Evolutionary conservation across 257 asterid species (phyloP).

Genomic region (Nicotiana tabacum): DNA sequence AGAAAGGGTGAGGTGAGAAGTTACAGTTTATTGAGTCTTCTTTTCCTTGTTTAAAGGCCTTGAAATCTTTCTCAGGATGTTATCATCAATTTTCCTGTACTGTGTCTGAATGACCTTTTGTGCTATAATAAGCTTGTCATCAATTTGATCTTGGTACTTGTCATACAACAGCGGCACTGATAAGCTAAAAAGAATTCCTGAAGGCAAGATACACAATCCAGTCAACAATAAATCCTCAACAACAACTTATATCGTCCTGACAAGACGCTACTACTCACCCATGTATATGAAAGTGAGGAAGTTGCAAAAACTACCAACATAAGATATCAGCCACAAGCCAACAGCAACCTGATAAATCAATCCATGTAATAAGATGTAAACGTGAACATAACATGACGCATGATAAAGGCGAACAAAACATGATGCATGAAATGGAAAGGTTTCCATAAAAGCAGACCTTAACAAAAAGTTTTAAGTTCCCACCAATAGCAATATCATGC

Average conservation of each 20-base stretch:
- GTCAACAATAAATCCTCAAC: background rate
- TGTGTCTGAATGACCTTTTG: constrained; percentile 41
- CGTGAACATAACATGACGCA: constrained; percentile 8
- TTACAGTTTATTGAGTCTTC: constrained; percentile 58
- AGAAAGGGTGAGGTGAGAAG: constrained; percentile 20
- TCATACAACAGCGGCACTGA: constrained; percentile 70
- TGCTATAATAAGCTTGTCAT: constrained; percentile 53
- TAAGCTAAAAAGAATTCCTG: constrained; percentile 72
- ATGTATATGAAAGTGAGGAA: constrained; percentile 64
- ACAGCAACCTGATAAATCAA: constrained; percentile 57
- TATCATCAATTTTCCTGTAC: constrained; percentile 43
- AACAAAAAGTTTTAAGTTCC: constrained; percentile 51
- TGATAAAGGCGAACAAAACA: constrained; percentile 15
- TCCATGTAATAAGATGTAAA: constrained; percentile 5
- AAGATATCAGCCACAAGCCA: constrained; percentile 59
- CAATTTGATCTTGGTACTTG: constrained; percentile 71
- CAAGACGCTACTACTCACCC: constrained; percentile 37
- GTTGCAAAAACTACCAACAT: constrained; percentile 70
- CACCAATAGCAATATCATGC: constrained; percentile 61
- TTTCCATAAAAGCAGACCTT: constrained; percentile 43
- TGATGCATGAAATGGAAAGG: background rate
- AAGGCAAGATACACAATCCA: constrained; percentile 7
- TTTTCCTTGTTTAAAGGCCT: constrained; percentile 50
- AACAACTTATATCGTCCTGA: background rate
- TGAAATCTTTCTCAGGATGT: constrained; percentile 49